These are phyloP conservation scores for Oldenlandia corymbosa DNA, from an alignment of 257 asterid genomes.

Conservation along the genomic window DNA sequence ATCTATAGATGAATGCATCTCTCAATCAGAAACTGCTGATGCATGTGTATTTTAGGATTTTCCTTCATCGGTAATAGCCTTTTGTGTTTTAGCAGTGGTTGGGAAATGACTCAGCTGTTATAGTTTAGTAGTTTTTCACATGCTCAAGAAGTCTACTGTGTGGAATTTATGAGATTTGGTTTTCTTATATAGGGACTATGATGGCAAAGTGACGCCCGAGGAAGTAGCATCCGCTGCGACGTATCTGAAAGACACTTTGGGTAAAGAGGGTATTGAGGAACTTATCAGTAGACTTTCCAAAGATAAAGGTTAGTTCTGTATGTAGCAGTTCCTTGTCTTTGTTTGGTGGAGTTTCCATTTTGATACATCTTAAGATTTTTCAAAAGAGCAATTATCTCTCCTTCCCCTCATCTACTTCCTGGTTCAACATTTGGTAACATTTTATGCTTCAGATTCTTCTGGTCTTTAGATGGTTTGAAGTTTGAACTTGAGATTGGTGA, in stretches of 20 bases:
- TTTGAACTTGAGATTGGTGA: background rate
- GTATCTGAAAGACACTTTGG: slow-evolving; percentile 90
- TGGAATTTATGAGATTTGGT: background rate
- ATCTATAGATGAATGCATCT: background rate
- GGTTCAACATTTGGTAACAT: background rate
- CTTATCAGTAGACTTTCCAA: slow-evolving; percentile 77
- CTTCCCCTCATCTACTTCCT: background rate
- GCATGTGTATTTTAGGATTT: background rate
- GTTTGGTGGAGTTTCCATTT: background rate
- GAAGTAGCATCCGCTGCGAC: slow-evolving; percentile 96
- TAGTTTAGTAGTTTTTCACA: background rate
- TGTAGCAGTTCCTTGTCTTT: slow-evolving; percentile 13
- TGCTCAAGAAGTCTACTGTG: background rate
- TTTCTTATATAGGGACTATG: slow-evolving; percentile 59
- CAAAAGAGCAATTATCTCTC: background rate
- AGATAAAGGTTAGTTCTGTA: slow-evolving; percentile 65
- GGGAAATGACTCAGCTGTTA: background rate
- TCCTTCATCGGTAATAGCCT: background rate
- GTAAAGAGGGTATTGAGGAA: slow-evolving; percentile 86
- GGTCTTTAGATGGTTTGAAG: background rate
- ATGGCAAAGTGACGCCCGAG: slow-evolving; percentile 95
- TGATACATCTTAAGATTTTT: background rate
- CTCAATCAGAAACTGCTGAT: background rate
- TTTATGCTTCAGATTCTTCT: background rate
- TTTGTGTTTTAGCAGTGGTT: background rate